Conservation (phyloP, 108 stramenopile species). For the Skeletonema menzelii region DNA sequence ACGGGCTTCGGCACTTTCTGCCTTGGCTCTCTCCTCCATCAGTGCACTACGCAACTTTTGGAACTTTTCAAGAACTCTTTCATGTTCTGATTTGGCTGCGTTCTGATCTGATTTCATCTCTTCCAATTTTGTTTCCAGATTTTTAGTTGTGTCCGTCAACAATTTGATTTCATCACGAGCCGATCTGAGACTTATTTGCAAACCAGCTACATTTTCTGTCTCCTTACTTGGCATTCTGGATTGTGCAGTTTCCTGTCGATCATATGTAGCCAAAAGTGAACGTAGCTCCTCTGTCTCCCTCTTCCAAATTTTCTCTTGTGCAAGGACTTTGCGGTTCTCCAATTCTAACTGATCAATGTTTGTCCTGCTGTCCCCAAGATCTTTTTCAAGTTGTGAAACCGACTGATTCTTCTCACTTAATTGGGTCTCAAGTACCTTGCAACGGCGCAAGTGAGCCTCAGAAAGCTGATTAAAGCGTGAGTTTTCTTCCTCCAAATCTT, state of each 20-base stretch:
- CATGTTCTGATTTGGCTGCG: slow-evolving; percentile 44
- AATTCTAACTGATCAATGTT: slow-evolving; percentile 33
- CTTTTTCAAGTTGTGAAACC: slow-evolving; percentile 43
- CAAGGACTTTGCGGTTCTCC: slow-evolving; percentile 46
- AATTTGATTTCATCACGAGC: slow-evolving; percentile 58
- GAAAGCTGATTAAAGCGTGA: slow-evolving; percentile 20
- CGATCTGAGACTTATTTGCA: slow-evolving; percentile 55
- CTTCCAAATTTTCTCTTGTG: slow-evolving; percentile 69
- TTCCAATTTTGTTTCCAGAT: slow-evolving; percentile 30
- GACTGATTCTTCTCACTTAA: slow-evolving; percentile 29
- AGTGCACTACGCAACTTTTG: slow-evolving; percentile 72
- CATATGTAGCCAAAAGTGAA: slow-evolving; percentile 66
- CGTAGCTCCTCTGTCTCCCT: slow-evolving; percentile 70
- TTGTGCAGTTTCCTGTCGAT: slow-evolving; percentile 27
- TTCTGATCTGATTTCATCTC: slow-evolving; percentile 36
- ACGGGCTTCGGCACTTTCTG: slow-evolving; percentile 63
- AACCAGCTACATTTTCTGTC: slow-evolving; percentile 5
- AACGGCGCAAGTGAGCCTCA: slow-evolving; percentile 35
- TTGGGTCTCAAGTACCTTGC: slow-evolving; percentile 32
- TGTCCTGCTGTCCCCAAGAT: slow-evolving; percentile 20
- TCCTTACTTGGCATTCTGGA: slow-evolving; percentile 14
- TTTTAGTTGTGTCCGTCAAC: slow-evolving; percentile 37
- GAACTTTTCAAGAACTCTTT: slow-evolving; percentile 78
- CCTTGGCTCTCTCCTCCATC: slow-evolving; percentile 75
- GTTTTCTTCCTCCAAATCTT: slow-evolving; percentile 29